Percentiles rank a stretch among this genome's conserved stretches.
phyloP scores from a whole-genome alignment of 805 yeast genomes.

The Pichia nakasei region DNA sequence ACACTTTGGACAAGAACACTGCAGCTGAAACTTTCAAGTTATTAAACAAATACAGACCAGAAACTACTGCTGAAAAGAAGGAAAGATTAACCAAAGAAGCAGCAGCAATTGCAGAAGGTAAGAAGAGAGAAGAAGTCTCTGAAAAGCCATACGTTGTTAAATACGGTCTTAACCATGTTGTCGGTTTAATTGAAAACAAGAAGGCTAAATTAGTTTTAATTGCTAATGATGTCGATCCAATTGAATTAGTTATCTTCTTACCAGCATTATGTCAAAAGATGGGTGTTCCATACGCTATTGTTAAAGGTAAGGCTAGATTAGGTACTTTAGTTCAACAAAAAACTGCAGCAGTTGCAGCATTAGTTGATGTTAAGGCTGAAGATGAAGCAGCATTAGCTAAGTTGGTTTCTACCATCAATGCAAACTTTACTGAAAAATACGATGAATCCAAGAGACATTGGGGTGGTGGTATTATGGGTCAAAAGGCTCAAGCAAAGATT shows the following conservation, averaged over 20 bases:
- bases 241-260: constrained; percentile 92
- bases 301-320: constrained; percentile 97
- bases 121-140: constrained; percentile 92
- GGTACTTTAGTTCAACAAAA: constrained; percentile 97
- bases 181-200: constrained; percentile 94
- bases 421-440: constrained; percentile 89
- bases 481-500: constrained; percentile 80
- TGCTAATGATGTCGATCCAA: constrained; percentile 99
- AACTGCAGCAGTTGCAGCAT: constrained; percentile 94
- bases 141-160: constrained; percentile 95
- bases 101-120: constrained; percentile 97
- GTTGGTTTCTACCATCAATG: constrained; percentile 84
- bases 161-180: constrained; percentile 99
- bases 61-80: constrained; percentile 94
- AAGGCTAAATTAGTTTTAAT: constrained; percentile 95
- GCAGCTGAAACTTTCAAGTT: constrained; percentile 96
- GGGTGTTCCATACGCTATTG: constrained; percentile 98
- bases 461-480: constrained; percentile 99
- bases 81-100: constrained; percentile 98
- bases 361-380: constrained; percentile 90
- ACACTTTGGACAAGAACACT: constrained; percentile 96
- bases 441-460: constrained; percentile 97
- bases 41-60: constrained; percentile 99
- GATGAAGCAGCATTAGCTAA: constrained; percentile 93
- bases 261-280: constrained; percentile 99